Conservation (phyloP, 148 eudicot genomes). For the Vaccinium macrocarpon region DNA sequence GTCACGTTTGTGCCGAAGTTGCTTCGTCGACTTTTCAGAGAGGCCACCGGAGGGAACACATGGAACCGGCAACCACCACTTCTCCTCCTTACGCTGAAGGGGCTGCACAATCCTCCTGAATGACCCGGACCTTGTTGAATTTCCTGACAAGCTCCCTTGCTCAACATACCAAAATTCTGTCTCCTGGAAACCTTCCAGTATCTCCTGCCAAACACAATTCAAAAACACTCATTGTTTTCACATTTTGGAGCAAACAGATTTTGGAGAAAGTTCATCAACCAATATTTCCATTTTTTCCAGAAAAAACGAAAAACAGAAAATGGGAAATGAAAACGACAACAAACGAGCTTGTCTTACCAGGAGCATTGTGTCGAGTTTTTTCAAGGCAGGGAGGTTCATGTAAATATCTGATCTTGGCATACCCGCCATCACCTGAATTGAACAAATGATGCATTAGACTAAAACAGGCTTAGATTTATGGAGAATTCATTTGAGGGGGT, state of each 20-base stretch:
- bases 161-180: constrained; percentile 90
- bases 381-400: constrained; percentile 87
- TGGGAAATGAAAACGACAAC: background rate
- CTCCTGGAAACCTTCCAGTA: constrained; percentile 77
- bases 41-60: constrained; percentile 74
- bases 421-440: constrained; percentile 57
- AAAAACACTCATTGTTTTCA: background rate
- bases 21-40: constrained; percentile 59
- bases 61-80: constrained; percentile 97
- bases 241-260: background rate
- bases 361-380: constrained; percentile 86
- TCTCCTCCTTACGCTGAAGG: constrained; percentile 62
- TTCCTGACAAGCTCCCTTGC: constrained; percentile 63
- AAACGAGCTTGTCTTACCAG: constrained; percentile 41
- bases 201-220: constrained; percentile 41
- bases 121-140: constrained; percentile 54
- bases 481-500: background rate
- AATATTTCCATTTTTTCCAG: background rate
- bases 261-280: background rate
- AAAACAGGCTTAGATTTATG: background rate
- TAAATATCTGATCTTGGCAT: constrained; percentile 70
- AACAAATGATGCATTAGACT: background rate
- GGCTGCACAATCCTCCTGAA: constrained; percentile 58
- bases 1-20: constrained; percentile 67
- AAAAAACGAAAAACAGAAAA: background rate